Conservation (phyloP, 2,329 filamentous ascomycete species). For the Aspergillus sp. region DNA sequence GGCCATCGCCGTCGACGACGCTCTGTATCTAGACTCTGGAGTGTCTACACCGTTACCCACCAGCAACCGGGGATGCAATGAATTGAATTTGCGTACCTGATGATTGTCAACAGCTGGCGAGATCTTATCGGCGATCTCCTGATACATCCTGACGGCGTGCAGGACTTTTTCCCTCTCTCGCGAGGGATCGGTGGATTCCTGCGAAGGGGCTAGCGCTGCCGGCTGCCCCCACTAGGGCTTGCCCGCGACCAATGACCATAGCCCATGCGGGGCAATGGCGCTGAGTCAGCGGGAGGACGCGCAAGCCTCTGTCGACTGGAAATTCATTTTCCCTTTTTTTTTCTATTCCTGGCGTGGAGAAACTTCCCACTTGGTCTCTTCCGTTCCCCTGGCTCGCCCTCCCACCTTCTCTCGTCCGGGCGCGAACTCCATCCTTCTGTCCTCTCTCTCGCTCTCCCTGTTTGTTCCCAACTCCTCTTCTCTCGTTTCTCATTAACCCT, state of each 20-base stretch:
- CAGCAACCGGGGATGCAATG: background rate
- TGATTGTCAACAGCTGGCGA: constrained; percentile 4
- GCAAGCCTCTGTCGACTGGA: constrained; percentile 27
- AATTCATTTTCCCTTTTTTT: constrained; percentile 6
- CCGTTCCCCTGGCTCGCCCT: constrained; percentile 12
- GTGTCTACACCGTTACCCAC: background rate
- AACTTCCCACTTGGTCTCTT: constrained; percentile 12
- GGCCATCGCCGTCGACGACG: background rate
- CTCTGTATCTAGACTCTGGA: background rate
- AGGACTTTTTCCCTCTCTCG: background rate
- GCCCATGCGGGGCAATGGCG: background rate
- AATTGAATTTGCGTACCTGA: constrained; percentile 1
- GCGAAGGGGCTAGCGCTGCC: constrained; percentile 1
- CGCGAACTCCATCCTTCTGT: constrained; percentile 6
- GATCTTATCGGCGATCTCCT: constrained; percentile 16
- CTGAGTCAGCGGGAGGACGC: constrained; percentile 35
- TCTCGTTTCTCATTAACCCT: constrained; percentile 8
- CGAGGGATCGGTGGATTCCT: constrained; percentile 4
- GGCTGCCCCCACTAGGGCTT: constrained; percentile 2
- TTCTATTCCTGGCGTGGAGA: constrained; percentile 24
- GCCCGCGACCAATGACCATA: background rate
- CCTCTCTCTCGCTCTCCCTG: background rate
- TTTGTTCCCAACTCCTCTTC: constrained; percentile 4
- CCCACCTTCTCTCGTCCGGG: background rate
- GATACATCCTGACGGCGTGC: constrained; percentile 1